Evolutionary conservation across 2,329 filamentous ascomycete genomes (phyloP), one percentile per base, ranked within the genome.

Genomic region (Fusarium cyanostomum): DNA sequence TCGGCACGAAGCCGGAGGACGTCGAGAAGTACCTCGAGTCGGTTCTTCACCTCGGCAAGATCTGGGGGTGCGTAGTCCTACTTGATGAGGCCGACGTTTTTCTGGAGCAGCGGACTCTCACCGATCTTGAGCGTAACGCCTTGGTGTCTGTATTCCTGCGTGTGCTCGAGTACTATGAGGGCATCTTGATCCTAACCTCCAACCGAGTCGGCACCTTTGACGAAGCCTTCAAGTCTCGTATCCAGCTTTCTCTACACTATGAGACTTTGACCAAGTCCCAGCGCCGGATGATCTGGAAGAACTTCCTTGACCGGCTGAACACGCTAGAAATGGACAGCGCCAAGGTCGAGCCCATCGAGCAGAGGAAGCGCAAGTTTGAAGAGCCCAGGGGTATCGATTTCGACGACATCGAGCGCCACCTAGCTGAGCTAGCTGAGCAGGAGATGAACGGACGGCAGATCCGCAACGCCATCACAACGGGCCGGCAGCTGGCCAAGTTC

Each of bases 381-480:
- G 2, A 16, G 1, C 49, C 16, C 2, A 31, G 1, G 9, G 43
- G 18, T 1, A 56, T 68, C 1, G 52, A 69, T 13, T 61, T 58
- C 35, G 31, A 68, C 4, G 52, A 73, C 11, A 49, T 74, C 8
- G 60, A 51, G 9, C 3, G 10, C 3, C 18, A 62, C 3, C 5
- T 64, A 2, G 12, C 11, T 1, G 73, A 78, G 33, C 56, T 81
- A 10, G 73, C 75, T 0, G 43, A 55, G 4, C 62, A 75, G 18
- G 61, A 74, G 15, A 71, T 81, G 66, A 81, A 81, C 21, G 78
- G 79, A 1, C 64, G 77, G 5, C 75, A 81, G 65, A 80, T 82
- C 21, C 73, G 79, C 15, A 81, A 81, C 45, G 57, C 59, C 0
- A 69, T 76, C 11, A 71, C 70, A 0, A 72, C 71, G 1, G 68